A percentile compares a stretch with the other conserved stretches of the same genome.
Conservation (phyloP, 1,284 basidiomycete genomes). For the Neolentinus lepideus region DNA sequence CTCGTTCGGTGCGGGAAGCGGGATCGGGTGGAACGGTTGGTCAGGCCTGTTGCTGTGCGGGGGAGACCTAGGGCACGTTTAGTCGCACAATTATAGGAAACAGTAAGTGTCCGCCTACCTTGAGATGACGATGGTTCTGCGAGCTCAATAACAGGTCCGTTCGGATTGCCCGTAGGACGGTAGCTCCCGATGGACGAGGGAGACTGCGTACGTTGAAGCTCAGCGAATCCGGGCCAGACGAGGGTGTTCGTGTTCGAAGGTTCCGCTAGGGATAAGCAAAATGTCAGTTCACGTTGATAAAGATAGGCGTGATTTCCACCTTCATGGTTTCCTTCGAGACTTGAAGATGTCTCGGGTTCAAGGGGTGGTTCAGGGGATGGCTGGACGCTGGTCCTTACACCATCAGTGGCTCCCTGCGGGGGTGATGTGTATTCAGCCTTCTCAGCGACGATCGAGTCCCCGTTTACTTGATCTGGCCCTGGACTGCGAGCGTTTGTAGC, state of each 20-base stretch:
- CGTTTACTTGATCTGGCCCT: too few relatives aligned
- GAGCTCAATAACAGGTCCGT: too few relatives aligned
- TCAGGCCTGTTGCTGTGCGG: neutral
- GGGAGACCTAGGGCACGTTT: neutral
- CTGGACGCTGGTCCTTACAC: neutral
- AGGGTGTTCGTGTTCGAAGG: neutral
- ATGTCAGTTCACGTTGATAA: neutral
- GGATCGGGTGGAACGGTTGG: neutral
- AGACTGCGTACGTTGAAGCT: neutral
- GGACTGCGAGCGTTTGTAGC: neutral
- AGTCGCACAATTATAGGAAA: too few relatives aligned
- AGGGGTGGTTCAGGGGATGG: neutral
- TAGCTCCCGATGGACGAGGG: neutral
- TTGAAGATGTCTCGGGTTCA: neutral
- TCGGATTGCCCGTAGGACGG: too few relatives aligned
- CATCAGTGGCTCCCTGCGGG: neutral
- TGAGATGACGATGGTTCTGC: neutral
- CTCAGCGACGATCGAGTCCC: neutral
- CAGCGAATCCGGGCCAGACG: neutral
- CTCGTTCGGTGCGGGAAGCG: neutral
- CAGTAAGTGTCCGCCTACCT: too few relatives aligned
- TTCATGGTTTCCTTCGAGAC: neutral
- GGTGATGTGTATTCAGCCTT: neutral
- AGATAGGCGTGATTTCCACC: neutral
- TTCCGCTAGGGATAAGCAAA: neutral